Evolutionary conservation across 306 rosid genomes (phyloP).

Genomic region (Trichosanthes cucumerina): DNA sequence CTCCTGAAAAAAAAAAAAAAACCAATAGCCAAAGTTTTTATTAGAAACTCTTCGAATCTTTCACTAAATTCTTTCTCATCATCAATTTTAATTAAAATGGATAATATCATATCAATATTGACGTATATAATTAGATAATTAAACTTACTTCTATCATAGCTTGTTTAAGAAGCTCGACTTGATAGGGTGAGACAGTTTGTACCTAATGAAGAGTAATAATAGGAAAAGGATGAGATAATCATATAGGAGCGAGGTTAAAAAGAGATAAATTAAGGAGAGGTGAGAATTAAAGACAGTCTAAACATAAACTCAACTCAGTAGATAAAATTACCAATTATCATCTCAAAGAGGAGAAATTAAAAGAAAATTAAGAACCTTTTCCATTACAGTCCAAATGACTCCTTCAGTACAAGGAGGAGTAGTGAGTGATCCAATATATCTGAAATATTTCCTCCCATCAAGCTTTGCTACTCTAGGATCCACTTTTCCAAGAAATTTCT

Average conservation of each 20-base stretch:
- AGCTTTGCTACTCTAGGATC: constrained; percentile 16
- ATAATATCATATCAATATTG: no score
- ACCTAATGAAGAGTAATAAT: neutral
- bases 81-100: neutral
- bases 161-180: constrained; percentile 17
- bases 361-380: constrained; percentile 10
- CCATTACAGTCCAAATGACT: constrained; percentile 29
- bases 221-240: neutral
- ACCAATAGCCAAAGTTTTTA: neutral
- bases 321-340: no score
- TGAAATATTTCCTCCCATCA: constrained; percentile 7
- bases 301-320: no score
- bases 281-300: no score
- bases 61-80: neutral
- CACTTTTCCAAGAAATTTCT: constrained; percentile 4
- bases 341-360: neutral
- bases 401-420: constrained; percentile 36
- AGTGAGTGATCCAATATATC: constrained; percentile 33
- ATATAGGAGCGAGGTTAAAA: neutral
- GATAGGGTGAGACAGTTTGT: constrained; percentile 17
- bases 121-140: no score
- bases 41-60: neutral
- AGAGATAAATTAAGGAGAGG: neutral
- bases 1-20: constrained; percentile 14
- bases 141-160: constrained; percentile 21